phyloP scores from a whole-genome alignment of 352 stramenopile genomes.

The Phytophthora palmivora region DNA sequence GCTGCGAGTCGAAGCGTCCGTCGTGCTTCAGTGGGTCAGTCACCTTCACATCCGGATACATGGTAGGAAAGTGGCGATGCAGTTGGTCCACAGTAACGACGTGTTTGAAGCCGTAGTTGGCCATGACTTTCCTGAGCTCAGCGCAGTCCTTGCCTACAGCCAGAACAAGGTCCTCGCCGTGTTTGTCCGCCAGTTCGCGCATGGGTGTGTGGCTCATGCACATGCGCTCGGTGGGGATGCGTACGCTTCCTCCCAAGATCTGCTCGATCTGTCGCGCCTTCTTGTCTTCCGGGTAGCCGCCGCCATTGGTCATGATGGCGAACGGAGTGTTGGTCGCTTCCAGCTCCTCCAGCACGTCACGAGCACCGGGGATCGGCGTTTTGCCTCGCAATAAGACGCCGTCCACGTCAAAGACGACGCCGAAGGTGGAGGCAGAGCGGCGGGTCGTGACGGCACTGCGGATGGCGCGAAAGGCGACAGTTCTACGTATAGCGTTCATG shows the following conservation, averaged over 20 bases:
- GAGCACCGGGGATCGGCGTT: conserved; percentile 69
- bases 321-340: conserved; percentile 67
- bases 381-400: conserved; percentile 84
- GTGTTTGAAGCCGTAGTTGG: conserved; percentile 85
- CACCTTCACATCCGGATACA: conserved; percentile 86
- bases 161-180: conserved; percentile 78
- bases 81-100: conserved; percentile 81
- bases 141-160: conserved; percentile 83
- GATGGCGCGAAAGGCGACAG: conserved; percentile 7
- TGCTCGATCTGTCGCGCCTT: conserved; percentile 77
- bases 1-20: conserved; percentile 59
- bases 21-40: conserved; percentile 39
- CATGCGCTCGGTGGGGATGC: conserved; percentile 44
- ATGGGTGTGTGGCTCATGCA: conserved; percentile 89
- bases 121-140: conserved; percentile 68
- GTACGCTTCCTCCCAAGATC: conserved; percentile 71
- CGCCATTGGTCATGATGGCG: conserved; percentile 89
- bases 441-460: not conserved
- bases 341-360: conserved; percentile 74
- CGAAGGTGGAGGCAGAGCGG: conserved; percentile 57
- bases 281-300: conserved; percentile 79
- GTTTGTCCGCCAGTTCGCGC: conserved; percentile 66
- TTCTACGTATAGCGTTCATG: conserved; percentile 35
- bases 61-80: conserved; percentile 77
- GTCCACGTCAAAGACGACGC: conserved; percentile 87